Conservation (phyloP, 2,329 filamentous ascomycete genomes). For the Alternaria arbusti region DNA sequence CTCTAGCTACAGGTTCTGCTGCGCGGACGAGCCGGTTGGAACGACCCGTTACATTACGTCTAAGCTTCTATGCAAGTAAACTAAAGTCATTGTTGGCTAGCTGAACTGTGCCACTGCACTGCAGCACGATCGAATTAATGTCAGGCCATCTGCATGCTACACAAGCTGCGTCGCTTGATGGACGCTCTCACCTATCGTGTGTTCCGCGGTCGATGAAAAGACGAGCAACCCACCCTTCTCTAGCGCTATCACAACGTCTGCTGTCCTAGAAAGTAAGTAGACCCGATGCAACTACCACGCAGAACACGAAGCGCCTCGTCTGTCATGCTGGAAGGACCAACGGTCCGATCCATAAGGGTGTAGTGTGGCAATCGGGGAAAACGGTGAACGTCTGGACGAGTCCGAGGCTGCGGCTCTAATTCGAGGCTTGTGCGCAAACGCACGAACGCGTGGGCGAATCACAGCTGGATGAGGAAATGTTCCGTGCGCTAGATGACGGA, state of each 20-base stretch:
- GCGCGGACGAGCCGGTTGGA: conserved; percentile 1
- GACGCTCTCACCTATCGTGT: background rate
- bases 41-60: background rate
- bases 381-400: conserved; percentile 3
- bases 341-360: background rate
- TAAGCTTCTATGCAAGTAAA: background rate
- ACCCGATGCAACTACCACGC: conserved; percentile 3
- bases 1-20: background rate
- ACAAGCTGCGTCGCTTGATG: background rate
- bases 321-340: background rate
- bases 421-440: background rate
- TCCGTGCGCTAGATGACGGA: background rate
- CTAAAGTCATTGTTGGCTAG: conserved; percentile 6
- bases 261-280: conserved; percentile 2
- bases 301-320: background rate
- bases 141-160: conserved; percentile 7
- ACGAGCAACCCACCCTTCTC: background rate
- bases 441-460: conserved; percentile 1
- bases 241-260: background rate
- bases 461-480: background rate
- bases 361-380: conserved; percentile 5
- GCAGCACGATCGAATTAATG: conserved; percentile 8
- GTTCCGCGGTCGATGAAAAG: background rate
- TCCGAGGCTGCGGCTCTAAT: background rate
- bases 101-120: conserved; percentile 10